Evolutionary conservation across 345 rosid species (phyloP).

Genomic region (Kernera saxatilis): DNA sequence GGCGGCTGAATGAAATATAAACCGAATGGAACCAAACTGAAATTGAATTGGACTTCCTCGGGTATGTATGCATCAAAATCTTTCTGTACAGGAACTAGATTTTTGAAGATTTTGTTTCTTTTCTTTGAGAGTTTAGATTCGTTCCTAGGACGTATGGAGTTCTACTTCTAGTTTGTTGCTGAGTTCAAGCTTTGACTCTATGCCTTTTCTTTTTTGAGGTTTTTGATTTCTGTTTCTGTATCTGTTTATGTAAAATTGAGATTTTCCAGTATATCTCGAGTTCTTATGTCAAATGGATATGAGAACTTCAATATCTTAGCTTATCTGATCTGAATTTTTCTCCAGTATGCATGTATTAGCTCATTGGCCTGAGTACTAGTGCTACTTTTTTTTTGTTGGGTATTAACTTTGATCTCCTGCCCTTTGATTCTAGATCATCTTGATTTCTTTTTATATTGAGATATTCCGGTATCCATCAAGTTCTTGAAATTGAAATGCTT

Average conservation of each 20-base stretch:
- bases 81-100: conserved; percentile 32
- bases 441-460: not conserved
- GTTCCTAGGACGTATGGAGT: conserved; percentile 11
- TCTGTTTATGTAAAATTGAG: conserved; percentile 10
- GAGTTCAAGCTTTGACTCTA: conserved; percentile 26
- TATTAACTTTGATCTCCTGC: not conserved
- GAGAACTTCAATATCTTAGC: not conserved
- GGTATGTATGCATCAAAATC: conserved; percentile 26
- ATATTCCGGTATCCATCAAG: not conserved
- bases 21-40: not conserved
- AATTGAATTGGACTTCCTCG: conserved; percentile 8
- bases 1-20: conserved; percentile 39
- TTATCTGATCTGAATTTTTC: not conserved
- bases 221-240: conserved; percentile 9
- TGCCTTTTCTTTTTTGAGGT: conserved; percentile 13
- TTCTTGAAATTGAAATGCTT: not conserved
- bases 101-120: conserved; percentile 19
- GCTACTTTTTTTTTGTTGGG: not conserved
- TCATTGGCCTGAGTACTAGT: not conserved
- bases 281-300: not conserved
- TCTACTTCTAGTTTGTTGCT: conserved; percentile 21
- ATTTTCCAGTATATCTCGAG: conserved; percentile 16
- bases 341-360: not conserved
- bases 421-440: not conserved
- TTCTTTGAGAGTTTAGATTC: conserved; percentile 22